phyloP scores from a whole-genome alignment of 805 yeast genomes.

The Saccharomyces kudriavzevii region DNA sequence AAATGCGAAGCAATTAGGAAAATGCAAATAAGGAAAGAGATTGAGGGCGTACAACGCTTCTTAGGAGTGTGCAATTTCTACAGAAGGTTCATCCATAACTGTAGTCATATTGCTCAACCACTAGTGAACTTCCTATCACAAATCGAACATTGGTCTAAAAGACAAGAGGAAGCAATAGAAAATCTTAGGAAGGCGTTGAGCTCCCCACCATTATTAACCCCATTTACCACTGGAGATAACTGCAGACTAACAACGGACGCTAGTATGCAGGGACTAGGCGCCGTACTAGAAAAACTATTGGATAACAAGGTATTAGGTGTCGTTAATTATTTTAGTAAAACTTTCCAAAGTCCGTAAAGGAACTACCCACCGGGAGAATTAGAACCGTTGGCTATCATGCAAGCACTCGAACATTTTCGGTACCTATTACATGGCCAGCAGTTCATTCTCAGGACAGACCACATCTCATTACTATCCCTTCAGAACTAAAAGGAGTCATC shows the following conservation, averaged over 20 bases:
- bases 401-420: slow-evolving; percentile 8
- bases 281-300: slow-evolving; percentile 10
- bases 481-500: slow-evolving; percentile 6
- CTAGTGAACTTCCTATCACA: slow-evolving; percentile 3
- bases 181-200: slow-evolving; percentile 1
- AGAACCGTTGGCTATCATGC: slow-evolving; percentile 8
- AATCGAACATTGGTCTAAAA: slow-evolving; percentile 3
- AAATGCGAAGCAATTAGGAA: slow-evolving; percentile 12
- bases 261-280: slow-evolving; percentile 9
- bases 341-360: slow-evolving; percentile 5
- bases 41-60: slow-evolving; percentile 13
- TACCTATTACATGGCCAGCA: slow-evolving; percentile 8
- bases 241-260: slow-evolving; percentile 12
- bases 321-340: slow-evolving; percentile 9
- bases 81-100: slow-evolving; percentile 10
- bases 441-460: slow-evolving; percentile 8
- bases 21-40: slow-evolving; percentile 3
- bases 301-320: slow-evolving; percentile 6
- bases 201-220: slow-evolving; percentile 2
- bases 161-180: slow-evolving; percentile 1
- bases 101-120: slow-evolving; percentile 6
- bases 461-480: slow-evolving; percentile 3
- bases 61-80: slow-evolving; percentile 13
- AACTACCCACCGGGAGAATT: slow-evolving; percentile 10
- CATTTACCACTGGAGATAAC: not conserved